Percentiles rank a stretch among this genome's conserved stretches.
Conservation (phyloP, 179 eudicot species). For the Heliamphora pulchella region DNA sequence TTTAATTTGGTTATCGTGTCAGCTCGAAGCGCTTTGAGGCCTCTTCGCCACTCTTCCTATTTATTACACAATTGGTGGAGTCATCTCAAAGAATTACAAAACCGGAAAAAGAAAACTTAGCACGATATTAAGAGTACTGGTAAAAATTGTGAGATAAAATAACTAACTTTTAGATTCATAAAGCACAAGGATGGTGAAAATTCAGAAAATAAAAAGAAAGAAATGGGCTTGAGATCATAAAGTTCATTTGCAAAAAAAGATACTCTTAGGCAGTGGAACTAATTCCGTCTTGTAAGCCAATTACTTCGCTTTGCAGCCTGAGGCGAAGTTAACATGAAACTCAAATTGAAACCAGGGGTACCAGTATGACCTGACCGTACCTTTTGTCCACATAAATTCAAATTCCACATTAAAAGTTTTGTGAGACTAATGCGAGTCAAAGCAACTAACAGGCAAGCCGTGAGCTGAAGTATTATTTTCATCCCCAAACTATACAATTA, state of each 20-base stretch:
- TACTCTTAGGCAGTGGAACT: neutral
- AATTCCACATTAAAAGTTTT: neutral
- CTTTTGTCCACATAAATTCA: neutral
- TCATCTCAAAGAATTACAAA: neutral
- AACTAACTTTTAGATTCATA: neutral
- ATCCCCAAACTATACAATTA: too few relatives aligned
- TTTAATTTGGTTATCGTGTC: constrained; percentile 67
- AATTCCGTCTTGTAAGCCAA: neutral
- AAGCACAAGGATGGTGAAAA: neutral
- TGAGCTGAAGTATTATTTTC: neutral
- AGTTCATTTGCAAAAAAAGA: neutral
- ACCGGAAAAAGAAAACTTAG: neutral
- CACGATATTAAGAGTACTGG: neutral
- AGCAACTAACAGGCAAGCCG: neutral
- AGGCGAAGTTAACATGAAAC: neutral
- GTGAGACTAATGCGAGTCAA: neutral
- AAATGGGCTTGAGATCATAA: neutral
- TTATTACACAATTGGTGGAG: neutral
- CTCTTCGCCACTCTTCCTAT: constrained; percentile 93
- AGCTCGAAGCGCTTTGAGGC: constrained; percentile 71
- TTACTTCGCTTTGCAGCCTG: too few relatives aligned
- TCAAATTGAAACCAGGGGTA: neutral
- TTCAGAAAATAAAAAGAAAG: neutral
- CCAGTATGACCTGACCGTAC: neutral
- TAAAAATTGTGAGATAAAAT: neutral